Percentiles rank a stretch among this genome's conserved stretches.
phyloP scores from a whole-genome alignment of 306 rosid genomes.

The Prunus davidiana region DNA sequence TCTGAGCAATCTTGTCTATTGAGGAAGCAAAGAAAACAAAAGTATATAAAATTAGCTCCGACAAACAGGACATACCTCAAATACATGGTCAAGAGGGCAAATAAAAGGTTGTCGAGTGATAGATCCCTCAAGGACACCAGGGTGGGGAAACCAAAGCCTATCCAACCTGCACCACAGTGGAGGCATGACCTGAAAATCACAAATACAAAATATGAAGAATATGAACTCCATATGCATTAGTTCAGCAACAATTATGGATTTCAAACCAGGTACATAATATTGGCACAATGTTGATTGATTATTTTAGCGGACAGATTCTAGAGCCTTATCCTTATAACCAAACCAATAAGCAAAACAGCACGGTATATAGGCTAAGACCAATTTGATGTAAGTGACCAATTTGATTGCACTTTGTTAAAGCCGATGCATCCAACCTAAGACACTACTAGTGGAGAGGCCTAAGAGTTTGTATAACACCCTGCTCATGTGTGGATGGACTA shows the following conservation, averaged over 20 bases:
- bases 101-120: constrained; percentile 91
- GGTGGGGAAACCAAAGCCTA: constrained; percentile 98
- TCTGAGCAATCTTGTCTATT: not conserved
- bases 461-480: not conserved
- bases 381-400: not conserved
- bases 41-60: constrained; percentile 7
- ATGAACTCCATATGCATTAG: constrained; percentile 13
- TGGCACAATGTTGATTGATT: not conserved
- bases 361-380: not conserved
- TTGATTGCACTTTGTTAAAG: not conserved
- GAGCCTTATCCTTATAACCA: not conserved
- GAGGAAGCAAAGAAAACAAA: constrained; percentile 9
- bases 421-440: not conserved
- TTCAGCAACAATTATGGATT: constrained; percentile 1
- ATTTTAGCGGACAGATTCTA: not conserved
- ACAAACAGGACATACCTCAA: constrained; percentile 67
- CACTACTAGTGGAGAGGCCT: not conserved
- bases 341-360: not conserved
- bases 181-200: constrained; percentile 82
- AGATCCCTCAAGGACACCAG: constrained; percentile 86
- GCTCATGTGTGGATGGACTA: not conserved
- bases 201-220: constrained; percentile 10
- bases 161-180: constrained; percentile 97
- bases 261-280: not conserved
- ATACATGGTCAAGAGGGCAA: constrained; percentile 95